A percentile compares a stretch with the other conserved stretches of the same genome.
These are phyloP conservation scores for Fusarium dimerum DNA, from an alignment of 2,329 filamentous ascomycete genomes.

Conservation along the genomic window DNA sequence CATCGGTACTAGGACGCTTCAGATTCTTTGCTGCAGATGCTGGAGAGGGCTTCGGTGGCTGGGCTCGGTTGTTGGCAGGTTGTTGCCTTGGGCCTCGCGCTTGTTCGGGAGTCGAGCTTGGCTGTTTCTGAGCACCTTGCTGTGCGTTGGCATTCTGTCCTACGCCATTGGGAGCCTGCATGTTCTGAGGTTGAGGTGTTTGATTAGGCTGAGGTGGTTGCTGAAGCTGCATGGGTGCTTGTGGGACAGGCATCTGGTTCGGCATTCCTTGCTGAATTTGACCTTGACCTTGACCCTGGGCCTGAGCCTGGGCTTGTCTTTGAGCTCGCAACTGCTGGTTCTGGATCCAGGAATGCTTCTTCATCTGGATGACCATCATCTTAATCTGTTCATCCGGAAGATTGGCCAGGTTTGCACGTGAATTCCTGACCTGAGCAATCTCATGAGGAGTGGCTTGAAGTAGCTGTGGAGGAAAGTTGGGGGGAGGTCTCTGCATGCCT, in stretches of 20 bases:
- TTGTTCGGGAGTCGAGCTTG: conserved; percentile 29
- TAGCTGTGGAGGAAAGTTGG: conserved; percentile 32
- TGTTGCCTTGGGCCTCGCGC: conserved; percentile 27
- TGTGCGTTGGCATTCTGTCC: conserved; percentile 40
- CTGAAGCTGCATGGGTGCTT: conserved; percentile 55
- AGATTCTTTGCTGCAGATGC: conserved; percentile 45
- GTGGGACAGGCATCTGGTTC: conserved; percentile 46
- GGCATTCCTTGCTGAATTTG: conserved; percentile 32
- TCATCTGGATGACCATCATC: conserved; percentile 34
- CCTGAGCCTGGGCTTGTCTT: conserved; percentile 34
- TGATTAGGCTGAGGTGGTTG: conserved; percentile 48
- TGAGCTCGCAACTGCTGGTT: conserved; percentile 36
- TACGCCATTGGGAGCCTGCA: conserved; percentile 44
- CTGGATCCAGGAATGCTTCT: conserved; percentile 33
- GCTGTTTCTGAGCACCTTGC: conserved; percentile 33
- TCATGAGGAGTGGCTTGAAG: conserved; percentile 38
- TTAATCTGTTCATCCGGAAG: conserved; percentile 38
- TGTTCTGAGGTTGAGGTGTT: conserved; percentile 39
- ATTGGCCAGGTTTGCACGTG: conserved; percentile 27
- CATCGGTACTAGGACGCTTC: conserved; percentile 53
- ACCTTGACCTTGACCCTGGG: conserved; percentile 37
- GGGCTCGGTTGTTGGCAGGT: conserved; percentile 35
- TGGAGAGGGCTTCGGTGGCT: conserved; percentile 40
- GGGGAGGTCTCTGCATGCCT: conserved; percentile 24
- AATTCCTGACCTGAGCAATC: conserved; percentile 32